phyloP scores from a whole-genome alignment of 2,329 filamentous ascomycete genomes.

The Rhinocladiella similis region DNA sequence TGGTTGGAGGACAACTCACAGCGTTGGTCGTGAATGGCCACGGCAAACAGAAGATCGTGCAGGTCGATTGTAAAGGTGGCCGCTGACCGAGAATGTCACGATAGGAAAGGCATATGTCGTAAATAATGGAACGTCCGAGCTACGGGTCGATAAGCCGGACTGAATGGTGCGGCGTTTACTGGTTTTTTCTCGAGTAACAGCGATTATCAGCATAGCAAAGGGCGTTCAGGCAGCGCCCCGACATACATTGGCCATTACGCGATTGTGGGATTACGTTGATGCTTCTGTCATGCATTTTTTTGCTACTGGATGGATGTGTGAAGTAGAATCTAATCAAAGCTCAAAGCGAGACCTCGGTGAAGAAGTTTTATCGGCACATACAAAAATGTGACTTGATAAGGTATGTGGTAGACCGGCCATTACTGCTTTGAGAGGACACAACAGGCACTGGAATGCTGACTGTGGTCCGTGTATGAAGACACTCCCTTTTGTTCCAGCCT shows the following conservation, averaged over 20 bases:
- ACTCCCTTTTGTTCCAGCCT: conserved; percentile 1
- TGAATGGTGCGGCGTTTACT: not conserved
- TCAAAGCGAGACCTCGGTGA: not conserved
- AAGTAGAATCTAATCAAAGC: not conserved
- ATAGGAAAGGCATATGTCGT: conserved; percentile 14
- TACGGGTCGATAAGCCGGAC: conserved; percentile 1
- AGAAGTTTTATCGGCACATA: too few relatives aligned
- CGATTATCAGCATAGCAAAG: conserved; percentile 2
- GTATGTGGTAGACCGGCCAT: too few relatives aligned
- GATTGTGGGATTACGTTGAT: not conserved
- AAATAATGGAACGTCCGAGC: conserved; percentile 6
- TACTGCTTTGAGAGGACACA: not conserved
- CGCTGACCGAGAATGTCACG: conserved; percentile 1
- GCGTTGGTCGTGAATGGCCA: conserved; percentile 71
- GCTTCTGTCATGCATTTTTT: not conserved
- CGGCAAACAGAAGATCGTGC: conserved; percentile 42
- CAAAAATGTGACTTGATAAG: not conserved
- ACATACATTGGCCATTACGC: not conserved
- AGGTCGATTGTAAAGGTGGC: conserved; percentile 40
- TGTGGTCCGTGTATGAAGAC: not conserved
- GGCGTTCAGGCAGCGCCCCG: not conserved
- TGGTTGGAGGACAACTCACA: conserved; percentile 71
- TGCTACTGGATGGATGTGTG: not conserved
- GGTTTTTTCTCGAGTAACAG: not conserved
- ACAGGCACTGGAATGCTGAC: conserved; percentile 2